Evolutionary conservation across 139 green algal species (phyloP).

Genomic region (Micractinium conductrix): DNA sequence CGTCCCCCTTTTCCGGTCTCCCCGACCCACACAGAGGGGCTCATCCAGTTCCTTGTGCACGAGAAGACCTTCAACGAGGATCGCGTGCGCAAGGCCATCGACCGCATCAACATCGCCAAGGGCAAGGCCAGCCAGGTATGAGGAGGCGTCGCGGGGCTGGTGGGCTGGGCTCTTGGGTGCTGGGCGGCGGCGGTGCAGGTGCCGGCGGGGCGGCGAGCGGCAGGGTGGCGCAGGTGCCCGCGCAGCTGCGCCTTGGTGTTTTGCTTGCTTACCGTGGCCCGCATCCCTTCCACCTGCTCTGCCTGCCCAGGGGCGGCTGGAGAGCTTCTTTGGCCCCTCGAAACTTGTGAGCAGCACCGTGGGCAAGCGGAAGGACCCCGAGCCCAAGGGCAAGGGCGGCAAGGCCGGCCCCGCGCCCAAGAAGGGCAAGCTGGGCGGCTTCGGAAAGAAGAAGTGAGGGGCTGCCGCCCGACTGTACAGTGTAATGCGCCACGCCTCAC

Average conservation of each 20-base stretch:
- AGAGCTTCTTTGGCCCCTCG: conserved; percentile 86
- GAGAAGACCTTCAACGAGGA: conserved; percentile 97
- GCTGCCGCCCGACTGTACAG: too few species aligned
- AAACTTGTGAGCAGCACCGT: conserved; percentile 49
- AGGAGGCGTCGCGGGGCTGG: too few species aligned
- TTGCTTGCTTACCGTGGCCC: too few species aligned
- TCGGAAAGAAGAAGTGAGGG: conserved; percentile 44
- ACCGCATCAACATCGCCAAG: conserved; percentile 71
- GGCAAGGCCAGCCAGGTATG: conserved; percentile 72
- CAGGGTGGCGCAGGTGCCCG: too few species aligned
- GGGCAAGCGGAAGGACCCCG: conserved; percentile 57
- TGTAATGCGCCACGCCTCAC: too few species aligned
- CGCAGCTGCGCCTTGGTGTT: too few species aligned
- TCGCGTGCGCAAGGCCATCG: conserved; percentile 74
- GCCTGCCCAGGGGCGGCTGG: conserved; percentile 84
- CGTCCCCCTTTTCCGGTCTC: not conserved
- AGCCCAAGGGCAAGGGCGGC: conserved; percentile 35
- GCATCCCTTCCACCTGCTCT: too few species aligned
- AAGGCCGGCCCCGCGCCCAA: too few species aligned
- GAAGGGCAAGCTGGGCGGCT: conserved; percentile 35
- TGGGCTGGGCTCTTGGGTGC: too few species aligned
- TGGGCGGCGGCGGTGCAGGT: too few species aligned
- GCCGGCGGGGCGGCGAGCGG: too few species aligned
- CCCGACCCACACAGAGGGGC: conserved; percentile 66
- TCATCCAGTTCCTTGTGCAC: conserved; percentile 92